phyloP scores from a whole-genome alignment of 805 yeast genomes.

The Lipomyces mesembrius region DNA sequence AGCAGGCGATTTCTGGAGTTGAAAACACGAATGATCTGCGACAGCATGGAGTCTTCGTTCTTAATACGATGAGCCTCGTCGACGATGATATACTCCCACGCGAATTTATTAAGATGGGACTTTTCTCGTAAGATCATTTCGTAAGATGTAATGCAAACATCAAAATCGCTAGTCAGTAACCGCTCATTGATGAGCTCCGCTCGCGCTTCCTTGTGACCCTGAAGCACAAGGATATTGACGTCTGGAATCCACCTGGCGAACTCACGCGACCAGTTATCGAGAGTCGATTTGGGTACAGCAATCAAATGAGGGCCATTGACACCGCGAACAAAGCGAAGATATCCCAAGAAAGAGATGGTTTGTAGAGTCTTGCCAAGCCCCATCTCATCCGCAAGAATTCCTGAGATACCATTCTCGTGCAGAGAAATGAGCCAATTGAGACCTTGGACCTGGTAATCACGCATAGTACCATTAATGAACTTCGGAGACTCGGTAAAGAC shows the following conservation, averaged over 20 bases:
- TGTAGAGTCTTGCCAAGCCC: constrained; percentile 96
- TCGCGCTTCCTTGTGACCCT: constrained; percentile 88
- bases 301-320: constrained; percentile 90
- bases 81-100: constrained; percentile 91
- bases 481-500: constrained; percentile 87
- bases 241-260: constrained; percentile 96
- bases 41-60: constrained; percentile 87
- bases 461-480: constrained; percentile 70
- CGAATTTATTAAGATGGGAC: constrained; percentile 72
- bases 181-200: constrained; percentile 56
- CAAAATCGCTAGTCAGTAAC: constrained; percentile 76
- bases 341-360: constrained; percentile 90
- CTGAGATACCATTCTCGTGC: constrained; percentile 85
- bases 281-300: constrained; percentile 92
- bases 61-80: constrained; percentile 93
- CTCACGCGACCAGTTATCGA: constrained; percentile 96
- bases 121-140: constrained; percentile 94
- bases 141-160: constrained; percentile 86
- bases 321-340: constrained; percentile 73
- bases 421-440: constrained; percentile 90
- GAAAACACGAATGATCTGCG: constrained; percentile 89
- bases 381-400: constrained; percentile 97
- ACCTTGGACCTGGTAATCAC: constrained; percentile 95
- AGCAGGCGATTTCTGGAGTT: constrained; percentile 81
- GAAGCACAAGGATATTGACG: constrained; percentile 79